Conservation (phyloP, 495 filamentous ascomycete species). For the Penicillium dipodomyicola region DNA sequence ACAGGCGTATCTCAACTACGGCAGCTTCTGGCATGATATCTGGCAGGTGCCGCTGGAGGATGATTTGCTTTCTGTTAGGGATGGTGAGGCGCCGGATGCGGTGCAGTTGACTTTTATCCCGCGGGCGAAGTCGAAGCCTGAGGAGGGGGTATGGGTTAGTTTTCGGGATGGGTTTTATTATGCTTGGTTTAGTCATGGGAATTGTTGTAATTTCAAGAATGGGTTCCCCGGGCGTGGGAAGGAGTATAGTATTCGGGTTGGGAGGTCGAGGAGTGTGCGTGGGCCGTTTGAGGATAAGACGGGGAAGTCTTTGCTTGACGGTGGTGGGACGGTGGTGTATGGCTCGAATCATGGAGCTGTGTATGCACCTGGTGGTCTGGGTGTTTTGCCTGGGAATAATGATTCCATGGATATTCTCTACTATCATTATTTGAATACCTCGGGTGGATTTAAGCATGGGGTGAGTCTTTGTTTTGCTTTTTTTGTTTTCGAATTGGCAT, state of each 20-base stretch:
- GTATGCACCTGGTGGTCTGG: constrained; percentile 49
- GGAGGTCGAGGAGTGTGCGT: constrained; percentile 33
- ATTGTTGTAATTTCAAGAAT: constrained; percentile 60
- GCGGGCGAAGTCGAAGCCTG: constrained; percentile 36
- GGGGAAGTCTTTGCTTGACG: constrained; percentile 28
- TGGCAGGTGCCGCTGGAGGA: constrained; percentile 59
- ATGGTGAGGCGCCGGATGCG: constrained; percentile 42
- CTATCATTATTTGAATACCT: constrained; percentile 50
- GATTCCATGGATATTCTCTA: constrained; percentile 43
- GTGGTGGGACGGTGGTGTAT: constrained; percentile 46
- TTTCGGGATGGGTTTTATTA: constrained; percentile 62
- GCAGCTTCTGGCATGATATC: constrained; percentile 71
- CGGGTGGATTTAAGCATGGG: constrained; percentile 37
- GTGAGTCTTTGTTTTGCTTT: constrained; percentile 25
- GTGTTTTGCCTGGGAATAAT: constrained; percentile 32
- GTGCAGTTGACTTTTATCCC: constrained; percentile 45
- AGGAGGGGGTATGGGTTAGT: constrained; percentile 63
- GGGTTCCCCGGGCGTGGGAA: constrained; percentile 50
- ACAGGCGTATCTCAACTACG: constrained; percentile 60
- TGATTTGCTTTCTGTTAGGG: constrained; percentile 39
- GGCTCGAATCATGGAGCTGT: constrained; percentile 45
- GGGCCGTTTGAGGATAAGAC: constrained; percentile 46
- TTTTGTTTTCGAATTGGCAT: neutral
- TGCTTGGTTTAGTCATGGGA: constrained; percentile 65
- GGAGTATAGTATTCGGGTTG: constrained; percentile 59